Evolutionary conservation across 495 filamentous ascomycete genomes (phyloP).

Genomic region (Hypomontagnella submonticulosa): DNA sequence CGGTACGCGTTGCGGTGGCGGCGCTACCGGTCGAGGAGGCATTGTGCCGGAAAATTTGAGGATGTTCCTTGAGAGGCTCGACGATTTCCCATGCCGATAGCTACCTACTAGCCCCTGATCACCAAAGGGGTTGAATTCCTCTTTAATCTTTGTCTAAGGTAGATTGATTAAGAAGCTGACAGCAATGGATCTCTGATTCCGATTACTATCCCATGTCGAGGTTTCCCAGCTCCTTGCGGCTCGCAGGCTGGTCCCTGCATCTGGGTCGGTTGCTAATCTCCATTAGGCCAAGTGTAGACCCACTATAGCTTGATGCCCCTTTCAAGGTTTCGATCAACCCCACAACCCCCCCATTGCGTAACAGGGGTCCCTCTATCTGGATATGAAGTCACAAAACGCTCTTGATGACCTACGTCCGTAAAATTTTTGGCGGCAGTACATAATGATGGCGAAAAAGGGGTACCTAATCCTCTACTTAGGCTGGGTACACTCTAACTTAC

Average conservation of each 20-base stretch:
- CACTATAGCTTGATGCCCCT: background rate
- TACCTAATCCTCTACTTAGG: no score
- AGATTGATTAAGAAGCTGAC: no score
- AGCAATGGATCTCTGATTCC: no score
- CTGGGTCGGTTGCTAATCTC: background rate
- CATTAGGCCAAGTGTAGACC: background rate
- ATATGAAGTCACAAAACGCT: slow-evolving; percentile 6
- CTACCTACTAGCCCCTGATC: background rate
- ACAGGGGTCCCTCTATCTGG: background rate
- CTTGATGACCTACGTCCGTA: background rate
- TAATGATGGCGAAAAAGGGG: no score
- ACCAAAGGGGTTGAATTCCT: background rate
- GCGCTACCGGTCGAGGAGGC: slow-evolving; percentile 36
- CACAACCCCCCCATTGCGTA: slow-evolving; percentile 20
- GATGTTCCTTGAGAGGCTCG: slow-evolving; percentile 68
- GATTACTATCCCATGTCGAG: background rate
- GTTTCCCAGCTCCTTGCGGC: background rate
- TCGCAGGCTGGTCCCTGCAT: slow-evolving; percentile 33
- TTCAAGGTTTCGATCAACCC: slow-evolving; percentile 1
- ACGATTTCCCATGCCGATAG: slow-evolving; percentile 67
- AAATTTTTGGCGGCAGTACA: background rate
- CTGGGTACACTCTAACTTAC: no score
- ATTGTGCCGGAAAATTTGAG: slow-evolving; percentile 50
- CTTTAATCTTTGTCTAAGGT: slow-evolving; percentile 8
- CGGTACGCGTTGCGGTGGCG: slow-evolving; percentile 57